A percentile compares a stretch with the other conserved stretches of the same genome.
Evolutionary conservation across 2,329 filamentous ascomycete species (phyloP).

Genomic region (Hymenoscyphus scutula): DNA sequence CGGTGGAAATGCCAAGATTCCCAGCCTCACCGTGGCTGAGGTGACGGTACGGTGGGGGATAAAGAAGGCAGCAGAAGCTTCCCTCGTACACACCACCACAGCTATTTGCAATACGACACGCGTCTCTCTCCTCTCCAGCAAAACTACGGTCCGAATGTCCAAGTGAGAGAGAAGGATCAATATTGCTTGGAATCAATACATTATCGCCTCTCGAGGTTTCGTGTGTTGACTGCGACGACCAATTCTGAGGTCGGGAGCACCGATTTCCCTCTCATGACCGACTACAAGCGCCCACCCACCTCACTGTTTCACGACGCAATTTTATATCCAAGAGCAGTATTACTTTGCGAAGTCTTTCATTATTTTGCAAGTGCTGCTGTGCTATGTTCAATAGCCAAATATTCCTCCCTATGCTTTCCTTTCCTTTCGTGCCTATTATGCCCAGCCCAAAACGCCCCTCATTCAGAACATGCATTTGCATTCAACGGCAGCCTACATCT

Average conservation of each 20-base stretch:
- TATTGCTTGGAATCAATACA: background rate
- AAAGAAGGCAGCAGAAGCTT: no score
- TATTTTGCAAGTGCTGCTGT: background rate
- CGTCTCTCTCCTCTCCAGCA: background rate
- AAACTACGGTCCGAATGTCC: background rate
- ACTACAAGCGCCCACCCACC: no score
- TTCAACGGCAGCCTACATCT: slow-evolving; percentile 5
- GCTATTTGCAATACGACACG: background rate
- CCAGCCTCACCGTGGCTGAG: no score
- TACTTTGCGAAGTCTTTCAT: background rate
- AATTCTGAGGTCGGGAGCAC: background rate
- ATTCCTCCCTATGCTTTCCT: background rate
- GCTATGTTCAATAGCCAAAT: background rate
- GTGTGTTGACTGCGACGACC: background rate
- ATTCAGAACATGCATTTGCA: background rate
- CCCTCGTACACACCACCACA: no score
- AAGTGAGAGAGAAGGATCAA: background rate
- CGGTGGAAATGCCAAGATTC: background rate
- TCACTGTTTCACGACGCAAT: background rate
- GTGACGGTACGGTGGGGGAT: no score
- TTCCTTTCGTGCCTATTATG: background rate
- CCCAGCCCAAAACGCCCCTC: slow-evolving; percentile 1
- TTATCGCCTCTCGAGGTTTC: background rate
- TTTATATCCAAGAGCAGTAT: background rate
- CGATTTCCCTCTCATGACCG: background rate